Conservation (phyloP, 495 filamentous ascomycete species). For the Choiromyces venosus region DNA sequence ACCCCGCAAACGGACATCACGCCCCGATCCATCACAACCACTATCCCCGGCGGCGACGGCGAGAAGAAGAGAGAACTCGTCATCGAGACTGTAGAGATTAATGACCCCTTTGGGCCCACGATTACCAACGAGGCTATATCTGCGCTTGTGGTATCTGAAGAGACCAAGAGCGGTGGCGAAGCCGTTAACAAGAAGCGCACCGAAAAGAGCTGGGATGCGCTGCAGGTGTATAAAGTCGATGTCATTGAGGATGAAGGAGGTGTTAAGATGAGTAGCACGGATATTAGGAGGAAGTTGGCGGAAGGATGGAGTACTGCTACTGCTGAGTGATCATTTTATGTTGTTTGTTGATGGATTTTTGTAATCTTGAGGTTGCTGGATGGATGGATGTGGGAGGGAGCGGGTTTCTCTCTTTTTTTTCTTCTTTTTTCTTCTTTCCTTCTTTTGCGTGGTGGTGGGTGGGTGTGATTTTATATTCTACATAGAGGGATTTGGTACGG, state of each 20-base stretch:
- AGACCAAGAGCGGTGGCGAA: conserved; percentile 76
- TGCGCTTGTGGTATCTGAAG: conserved; percentile 79
- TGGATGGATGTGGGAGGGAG: neutral
- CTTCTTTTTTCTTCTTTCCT: neutral
- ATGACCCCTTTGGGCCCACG: conserved; percentile 86
- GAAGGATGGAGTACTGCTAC: conserved; percentile 36
- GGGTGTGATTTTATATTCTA: neutral
- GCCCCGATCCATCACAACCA: conserved; percentile 18
- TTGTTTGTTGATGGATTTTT: neutral
- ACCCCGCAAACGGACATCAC: conserved; percentile 22
- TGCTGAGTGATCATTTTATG: too few species aligned
- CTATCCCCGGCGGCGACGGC: conserved; percentile 1
- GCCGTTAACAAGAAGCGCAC: conserved; percentile 74
- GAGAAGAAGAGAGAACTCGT: conserved; percentile 33
- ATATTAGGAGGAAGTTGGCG: conserved; percentile 52
- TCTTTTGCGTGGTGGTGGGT: too few species aligned
- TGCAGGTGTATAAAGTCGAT: conserved; percentile 87
- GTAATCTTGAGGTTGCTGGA: neutral
- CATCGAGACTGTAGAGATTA: conserved; percentile 74
- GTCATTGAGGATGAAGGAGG: conserved; percentile 52
- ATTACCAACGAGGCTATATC: conserved; percentile 73
- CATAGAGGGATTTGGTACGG: neutral
- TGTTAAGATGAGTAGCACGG: conserved; percentile 85
- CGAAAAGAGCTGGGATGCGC: conserved; percentile 67
- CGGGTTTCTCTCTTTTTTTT: too few species aligned